Percentiles rank a stretch among this genome's conserved stretches.
phyloP scores from a whole-genome alignment of 78 protist species.

The Tieghemostelium lacteum region DNA sequence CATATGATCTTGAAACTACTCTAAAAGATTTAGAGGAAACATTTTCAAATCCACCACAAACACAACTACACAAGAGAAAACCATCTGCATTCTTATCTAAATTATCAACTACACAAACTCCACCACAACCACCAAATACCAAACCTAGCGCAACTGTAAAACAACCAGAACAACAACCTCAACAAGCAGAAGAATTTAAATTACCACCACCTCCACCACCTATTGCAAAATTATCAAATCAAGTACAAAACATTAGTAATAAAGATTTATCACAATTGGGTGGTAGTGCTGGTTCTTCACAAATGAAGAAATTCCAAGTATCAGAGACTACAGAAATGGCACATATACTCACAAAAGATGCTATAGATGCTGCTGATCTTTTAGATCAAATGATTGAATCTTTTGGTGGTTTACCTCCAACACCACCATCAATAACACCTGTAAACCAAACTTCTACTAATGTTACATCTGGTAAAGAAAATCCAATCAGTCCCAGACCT shows the following conservation, averaged over 20 bases:
- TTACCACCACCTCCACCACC: not conserved
- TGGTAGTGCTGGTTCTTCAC: too few relatives aligned
- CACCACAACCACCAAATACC: not conserved
- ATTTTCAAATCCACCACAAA: slow-evolving; percentile 10
- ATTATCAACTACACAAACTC: not conserved
- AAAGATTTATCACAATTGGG: not conserved
- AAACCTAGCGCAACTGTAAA: not conserved
- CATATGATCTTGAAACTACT: slow-evolving; percentile 59
- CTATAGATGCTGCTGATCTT: slow-evolving; percentile 63
- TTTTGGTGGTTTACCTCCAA: slow-evolving; percentile 33
- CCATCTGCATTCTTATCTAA: slow-evolving; percentile 24
- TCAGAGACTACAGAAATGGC: slow-evolving; percentile 15
- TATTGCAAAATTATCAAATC: not conserved
- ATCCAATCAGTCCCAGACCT: too few relatives aligned
- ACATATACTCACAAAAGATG: slow-evolving; percentile 35
- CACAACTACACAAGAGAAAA: slow-evolving; percentile 46
- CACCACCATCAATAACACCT: not conserved
- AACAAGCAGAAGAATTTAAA: not conserved
- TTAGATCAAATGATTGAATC: slow-evolving; percentile 74
- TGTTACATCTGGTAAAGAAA: not conserved
- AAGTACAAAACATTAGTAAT: not conserved
- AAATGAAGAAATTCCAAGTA: too few relatives aligned
- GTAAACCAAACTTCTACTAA: not conserved
- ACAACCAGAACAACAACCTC: not conserved
- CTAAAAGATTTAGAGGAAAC: slow-evolving; percentile 66